phyloP scores from a whole-genome alignment of 108 stramenopile genomes.

The Nitzschia palea region DNA sequence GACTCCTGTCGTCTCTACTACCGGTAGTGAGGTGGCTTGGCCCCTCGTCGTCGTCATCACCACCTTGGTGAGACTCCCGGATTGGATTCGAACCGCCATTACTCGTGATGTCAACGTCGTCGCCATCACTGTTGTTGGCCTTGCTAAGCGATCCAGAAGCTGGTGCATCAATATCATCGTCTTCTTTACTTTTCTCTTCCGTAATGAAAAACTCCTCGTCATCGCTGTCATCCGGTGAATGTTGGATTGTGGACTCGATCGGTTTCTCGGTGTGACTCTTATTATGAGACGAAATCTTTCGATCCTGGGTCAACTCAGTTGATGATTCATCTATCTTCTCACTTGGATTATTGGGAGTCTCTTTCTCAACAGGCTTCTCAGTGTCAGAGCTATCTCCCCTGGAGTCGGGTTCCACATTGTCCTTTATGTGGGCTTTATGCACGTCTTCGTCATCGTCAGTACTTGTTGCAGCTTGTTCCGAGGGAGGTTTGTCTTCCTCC shows the following conservation, averaged over 20 bases:
- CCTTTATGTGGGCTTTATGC: no score
- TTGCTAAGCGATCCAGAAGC: no score
- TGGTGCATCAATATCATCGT: no score
- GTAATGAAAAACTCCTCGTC: slow-evolving; percentile 23
- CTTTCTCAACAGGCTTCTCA: neutral
- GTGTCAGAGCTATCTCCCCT: neutral
- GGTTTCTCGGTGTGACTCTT: neutral
- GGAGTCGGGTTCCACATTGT: no score
- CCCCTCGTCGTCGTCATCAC: slow-evolving; percentile 5
- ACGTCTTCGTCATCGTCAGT: no score
- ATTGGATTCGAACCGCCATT: neutral
- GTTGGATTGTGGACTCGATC: no score
- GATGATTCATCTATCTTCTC: neutral
- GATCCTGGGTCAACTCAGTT: neutral
- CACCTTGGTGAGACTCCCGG: neutral
- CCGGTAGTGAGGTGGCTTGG: no score
- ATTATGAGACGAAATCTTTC: neutral
- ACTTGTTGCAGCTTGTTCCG: no score
- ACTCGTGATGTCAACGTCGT: no score
- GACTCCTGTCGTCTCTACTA: no score
- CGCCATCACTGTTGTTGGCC: no score
- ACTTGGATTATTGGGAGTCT: neutral
- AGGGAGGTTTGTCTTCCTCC: no score
- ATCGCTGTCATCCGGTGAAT: slow-evolving; percentile 4
- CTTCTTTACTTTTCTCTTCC: neutral